Evolutionary conservation across 176 grass and related monocot species (phyloP).

Genomic region (Triticum timopheevii): DNA sequence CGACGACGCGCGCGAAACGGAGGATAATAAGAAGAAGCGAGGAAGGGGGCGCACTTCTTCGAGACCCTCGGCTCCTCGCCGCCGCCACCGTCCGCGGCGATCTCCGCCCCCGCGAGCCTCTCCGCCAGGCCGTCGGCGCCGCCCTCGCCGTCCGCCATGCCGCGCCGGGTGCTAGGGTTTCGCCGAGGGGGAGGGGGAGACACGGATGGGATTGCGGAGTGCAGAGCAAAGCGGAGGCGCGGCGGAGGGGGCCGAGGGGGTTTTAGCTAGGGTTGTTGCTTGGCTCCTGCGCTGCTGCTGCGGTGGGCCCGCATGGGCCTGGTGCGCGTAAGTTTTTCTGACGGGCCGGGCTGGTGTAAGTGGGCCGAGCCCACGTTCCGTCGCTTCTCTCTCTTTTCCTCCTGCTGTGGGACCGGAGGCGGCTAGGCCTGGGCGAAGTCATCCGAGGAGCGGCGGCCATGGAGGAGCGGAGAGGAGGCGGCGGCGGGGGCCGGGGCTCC

Average conservation of each 20-base stretch:
- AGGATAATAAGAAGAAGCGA: neutral
- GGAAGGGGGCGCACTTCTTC: slow-evolving; percentile 48
- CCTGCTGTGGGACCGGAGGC: neutral
- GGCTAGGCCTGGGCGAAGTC: neutral
- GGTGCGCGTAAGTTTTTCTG: neutral
- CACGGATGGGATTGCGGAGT: neutral
- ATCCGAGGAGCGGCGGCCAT: neutral
- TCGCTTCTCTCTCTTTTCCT: neutral
- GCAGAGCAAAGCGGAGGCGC: slow-evolving; percentile 3
- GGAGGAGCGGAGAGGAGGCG: slow-evolving; percentile 1
- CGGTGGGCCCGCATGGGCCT: neutral
- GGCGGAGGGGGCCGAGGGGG: neutral
- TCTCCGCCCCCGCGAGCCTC: slow-evolving; percentile 31
- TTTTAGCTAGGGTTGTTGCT: slow-evolving; percentile 31
- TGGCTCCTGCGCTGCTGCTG: neutral
- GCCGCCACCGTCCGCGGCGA: slow-evolving; percentile 25
- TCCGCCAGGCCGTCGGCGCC: slow-evolving; percentile 26
- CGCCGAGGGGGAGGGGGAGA: neutral
- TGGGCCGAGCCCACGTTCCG: neutral
- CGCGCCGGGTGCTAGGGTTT: slow-evolving; percentile 19
- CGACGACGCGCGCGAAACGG: neutral
- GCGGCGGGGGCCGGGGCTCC: slow-evolving; percentile 27
- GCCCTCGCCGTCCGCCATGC: slow-evolving; percentile 39
- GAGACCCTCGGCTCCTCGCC: slow-evolving; percentile 41
- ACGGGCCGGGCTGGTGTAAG: too few relatives aligned